phyloP scores from a whole-genome alignment of 495 filamentous ascomycete species.

The Xylaria sp. region DNA sequence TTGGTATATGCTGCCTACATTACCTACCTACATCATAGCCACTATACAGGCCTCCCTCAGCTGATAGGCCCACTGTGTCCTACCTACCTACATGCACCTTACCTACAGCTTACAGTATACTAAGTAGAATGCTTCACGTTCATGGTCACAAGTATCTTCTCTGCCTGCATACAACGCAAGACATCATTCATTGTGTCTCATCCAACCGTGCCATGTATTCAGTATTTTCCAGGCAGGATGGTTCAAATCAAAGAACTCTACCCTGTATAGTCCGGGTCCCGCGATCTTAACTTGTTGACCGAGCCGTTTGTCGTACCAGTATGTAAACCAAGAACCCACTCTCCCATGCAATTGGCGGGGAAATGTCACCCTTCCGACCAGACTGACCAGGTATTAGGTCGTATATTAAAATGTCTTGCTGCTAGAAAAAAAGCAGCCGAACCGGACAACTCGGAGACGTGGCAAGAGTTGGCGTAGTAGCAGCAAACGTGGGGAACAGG shows the following conservation, averaged over 20 bases:
- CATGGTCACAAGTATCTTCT: too few species aligned
- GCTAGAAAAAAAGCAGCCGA: not conserved
- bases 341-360: too few species aligned
- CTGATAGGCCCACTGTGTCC: not conserved
- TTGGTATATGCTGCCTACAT: not conserved
- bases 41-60: too few species aligned
- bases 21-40: too few species aligned
- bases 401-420: conserved; percentile 13
- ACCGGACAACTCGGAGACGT: not conserved
- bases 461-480: not conserved
- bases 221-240: too few species aligned
- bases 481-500: not conserved
- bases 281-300: too few species aligned
- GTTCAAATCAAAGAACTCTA: too few species aligned
- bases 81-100: too few species aligned
- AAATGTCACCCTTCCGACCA: not conserved
- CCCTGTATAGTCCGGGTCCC: not conserved
- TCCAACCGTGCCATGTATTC: not conserved
- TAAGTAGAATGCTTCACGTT: not conserved
- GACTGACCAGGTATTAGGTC: not conserved
- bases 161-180: not conserved
- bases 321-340: too few species aligned
- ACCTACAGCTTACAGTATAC: too few species aligned
- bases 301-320: too few species aligned
- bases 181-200: not conserved